phyloP scores from a whole-genome alignment of 2,329 filamentous ascomycete species.

The Chalaropsis ovoidea region DNA sequence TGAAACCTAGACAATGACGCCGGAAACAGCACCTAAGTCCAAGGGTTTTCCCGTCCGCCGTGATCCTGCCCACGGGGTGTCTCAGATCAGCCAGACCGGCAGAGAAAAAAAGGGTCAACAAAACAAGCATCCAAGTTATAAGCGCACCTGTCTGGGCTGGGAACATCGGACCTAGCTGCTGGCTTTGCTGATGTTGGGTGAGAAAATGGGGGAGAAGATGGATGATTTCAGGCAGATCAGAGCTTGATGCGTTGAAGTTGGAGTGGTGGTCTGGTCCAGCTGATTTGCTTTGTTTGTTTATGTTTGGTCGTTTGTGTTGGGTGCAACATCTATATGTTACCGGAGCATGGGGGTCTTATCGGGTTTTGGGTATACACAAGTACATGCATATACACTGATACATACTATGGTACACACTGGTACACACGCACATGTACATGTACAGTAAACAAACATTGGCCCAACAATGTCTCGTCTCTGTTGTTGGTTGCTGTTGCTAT shows the following conservation, averaged over 20 bases:
- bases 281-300: not conserved
- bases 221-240: too few species aligned
- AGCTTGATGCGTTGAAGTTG: too few species aligned
- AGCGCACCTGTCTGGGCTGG: not conserved
- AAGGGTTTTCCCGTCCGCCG: not conserved
- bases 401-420: not conserved
- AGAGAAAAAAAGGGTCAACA: not conserved
- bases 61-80: not conserved
- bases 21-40: not conserved
- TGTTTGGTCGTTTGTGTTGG: not conserved
- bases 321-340: not conserved
- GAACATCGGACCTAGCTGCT: too few species aligned
- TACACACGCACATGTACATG: not conserved
- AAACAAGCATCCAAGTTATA: not conserved
- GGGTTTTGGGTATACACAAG: not conserved
- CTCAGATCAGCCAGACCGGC: not conserved
- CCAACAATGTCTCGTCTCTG: not conserved
- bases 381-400: not conserved
- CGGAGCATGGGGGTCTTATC: not conserved
- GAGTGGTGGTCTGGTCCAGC: too few species aligned
- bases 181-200: too few species aligned
- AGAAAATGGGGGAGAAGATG: too few species aligned
- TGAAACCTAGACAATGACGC: not conserved
- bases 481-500: constrained; percentile 6
- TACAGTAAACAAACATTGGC: constrained; percentile 4